These are phyloP conservation scores for Tulasnella sp. DNA, from an alignment of 768 basidiomycete species.

Conservation along the genomic window DNA sequence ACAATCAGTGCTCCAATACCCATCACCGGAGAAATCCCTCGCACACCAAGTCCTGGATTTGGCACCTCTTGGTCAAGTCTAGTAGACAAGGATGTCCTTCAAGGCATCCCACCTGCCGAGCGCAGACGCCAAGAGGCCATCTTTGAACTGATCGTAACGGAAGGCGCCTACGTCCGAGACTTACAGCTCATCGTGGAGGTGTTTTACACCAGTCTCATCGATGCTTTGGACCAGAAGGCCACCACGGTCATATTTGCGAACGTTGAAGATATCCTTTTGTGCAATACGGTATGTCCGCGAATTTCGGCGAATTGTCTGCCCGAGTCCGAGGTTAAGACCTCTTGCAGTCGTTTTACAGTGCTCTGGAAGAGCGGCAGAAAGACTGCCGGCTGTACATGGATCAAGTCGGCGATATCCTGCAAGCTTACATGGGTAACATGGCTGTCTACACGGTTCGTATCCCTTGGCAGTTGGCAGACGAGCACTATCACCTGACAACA, in stretches of 20 bases:
- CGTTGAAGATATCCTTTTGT: constrained; percentile 83
- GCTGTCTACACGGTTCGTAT: constrained; percentile 62
- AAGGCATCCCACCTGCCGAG: constrained; percentile 69
- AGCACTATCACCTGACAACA: not conserved
- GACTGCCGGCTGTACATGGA: constrained; percentile 88
- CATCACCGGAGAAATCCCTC: constrained; percentile 30
- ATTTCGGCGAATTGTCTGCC: not conserved
- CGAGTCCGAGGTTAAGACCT: not conserved
- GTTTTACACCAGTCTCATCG: constrained; percentile 75
- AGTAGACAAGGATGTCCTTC: constrained; percentile 74
- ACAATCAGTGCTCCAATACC: not conserved
- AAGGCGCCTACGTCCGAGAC: constrained; percentile 82
- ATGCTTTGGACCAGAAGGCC: constrained; percentile 65
- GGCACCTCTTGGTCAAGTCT: constrained; percentile 87
- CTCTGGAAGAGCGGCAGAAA: constrained; percentile 85
- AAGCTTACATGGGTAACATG: constrained; percentile 68
- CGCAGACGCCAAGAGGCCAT: constrained; percentile 89
- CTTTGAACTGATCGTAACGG: constrained; percentile 90
- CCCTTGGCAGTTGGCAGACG: not conserved
- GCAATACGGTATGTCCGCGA: constrained; percentile 63
- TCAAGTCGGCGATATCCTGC: constrained; percentile 75
- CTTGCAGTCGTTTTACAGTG: constrained; percentile 38
- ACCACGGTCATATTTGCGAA: constrained; percentile 83
- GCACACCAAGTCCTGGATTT: constrained; percentile 48
- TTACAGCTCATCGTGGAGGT: constrained; percentile 89